A percentile compares a stretch with the other conserved stretches of the same genome.
Evolutionary conservation across 2,329 filamentous ascomycete genomes (phyloP).

Genomic region (Helotiales sp.): DNA sequence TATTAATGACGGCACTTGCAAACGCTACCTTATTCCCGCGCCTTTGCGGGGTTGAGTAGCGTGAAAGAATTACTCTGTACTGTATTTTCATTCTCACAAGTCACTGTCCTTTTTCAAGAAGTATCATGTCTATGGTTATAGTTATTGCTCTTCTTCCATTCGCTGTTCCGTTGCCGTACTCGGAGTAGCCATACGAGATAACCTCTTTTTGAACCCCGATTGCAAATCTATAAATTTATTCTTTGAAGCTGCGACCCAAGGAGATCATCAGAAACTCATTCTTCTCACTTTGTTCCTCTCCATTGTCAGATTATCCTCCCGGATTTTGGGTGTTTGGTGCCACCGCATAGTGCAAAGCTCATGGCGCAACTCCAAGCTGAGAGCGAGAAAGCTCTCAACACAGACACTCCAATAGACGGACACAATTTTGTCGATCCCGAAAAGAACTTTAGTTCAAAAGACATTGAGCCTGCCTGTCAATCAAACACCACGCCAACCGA

Average conservation of each 20-base stretch:
- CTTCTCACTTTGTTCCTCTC: too few species aligned
- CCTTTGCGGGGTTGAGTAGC: background rate
- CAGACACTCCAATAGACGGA: background rate
- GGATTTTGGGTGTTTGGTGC: background rate
- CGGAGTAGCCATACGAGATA: background rate
- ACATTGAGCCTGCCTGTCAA: constrained; percentile 5
- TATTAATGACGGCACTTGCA: background rate
- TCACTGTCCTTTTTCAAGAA: background rate
- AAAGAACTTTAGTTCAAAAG: constrained; percentile 12
- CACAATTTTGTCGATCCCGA: constrained; percentile 14
- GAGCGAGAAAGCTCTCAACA: background rate
- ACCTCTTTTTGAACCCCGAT: too few species aligned
- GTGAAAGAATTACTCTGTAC: background rate
- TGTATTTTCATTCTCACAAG: background rate
- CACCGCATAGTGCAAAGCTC: background rate
- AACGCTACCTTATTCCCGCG: background rate
- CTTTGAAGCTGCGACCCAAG: too few species aligned
- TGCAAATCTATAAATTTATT: too few species aligned
- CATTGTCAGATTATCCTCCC: too few species aligned
- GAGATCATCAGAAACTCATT: too few species aligned
- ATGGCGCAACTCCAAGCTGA: constrained; percentile 1
- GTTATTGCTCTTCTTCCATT: background rate
- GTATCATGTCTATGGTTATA: background rate
- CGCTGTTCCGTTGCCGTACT: background rate
- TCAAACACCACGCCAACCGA: constrained; percentile 28